These are phyloP conservation scores for Lentinus tigrinus DNA, from an alignment of 768 basidiomycete genomes.

Conservation along the genomic window DNA sequence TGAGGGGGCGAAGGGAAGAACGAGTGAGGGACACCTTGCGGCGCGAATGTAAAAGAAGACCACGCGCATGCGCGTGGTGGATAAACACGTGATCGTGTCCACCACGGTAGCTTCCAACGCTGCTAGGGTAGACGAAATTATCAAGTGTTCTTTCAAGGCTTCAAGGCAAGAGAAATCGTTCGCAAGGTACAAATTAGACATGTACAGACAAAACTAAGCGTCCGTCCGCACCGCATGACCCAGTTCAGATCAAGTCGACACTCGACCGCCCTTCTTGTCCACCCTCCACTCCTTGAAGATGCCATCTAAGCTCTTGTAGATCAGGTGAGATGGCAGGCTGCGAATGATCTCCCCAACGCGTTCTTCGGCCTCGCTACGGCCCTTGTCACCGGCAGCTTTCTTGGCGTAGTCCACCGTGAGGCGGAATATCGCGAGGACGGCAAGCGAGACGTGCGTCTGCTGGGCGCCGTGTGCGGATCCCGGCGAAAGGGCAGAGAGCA, in stretches of 20 bases:
- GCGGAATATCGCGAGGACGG: constrained; percentile 88
- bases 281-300: constrained; percentile 92
- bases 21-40: background rate
- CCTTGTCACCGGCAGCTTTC: constrained; percentile 65
- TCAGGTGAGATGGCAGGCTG: constrained; percentile 80
- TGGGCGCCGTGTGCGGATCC: constrained; percentile 80
- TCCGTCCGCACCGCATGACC: background rate
- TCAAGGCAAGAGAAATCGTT: constrained; percentile 1
- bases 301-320: constrained; percentile 90
- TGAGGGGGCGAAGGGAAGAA: background rate
- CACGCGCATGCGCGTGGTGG: too few relatives aligned
- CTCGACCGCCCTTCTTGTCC: constrained; percentile 70
- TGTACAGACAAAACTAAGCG: constrained; percentile 10
- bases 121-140: background rate
- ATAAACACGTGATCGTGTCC: too few relatives aligned
- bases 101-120: too few relatives aligned
- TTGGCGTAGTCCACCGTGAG: constrained; percentile 81
- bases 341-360: constrained; percentile 87
- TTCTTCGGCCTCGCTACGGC: constrained; percentile 70
- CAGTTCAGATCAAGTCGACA: background rate
- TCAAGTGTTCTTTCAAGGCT: background rate
- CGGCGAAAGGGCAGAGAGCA: constrained; percentile 67
- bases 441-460: constrained; percentile 93
- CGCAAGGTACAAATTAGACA: background rate
- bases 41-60: too few relatives aligned